Conservation (phyloP, 2,329 filamentous ascomycete species). For the Metarhizium brunneum region DNA sequence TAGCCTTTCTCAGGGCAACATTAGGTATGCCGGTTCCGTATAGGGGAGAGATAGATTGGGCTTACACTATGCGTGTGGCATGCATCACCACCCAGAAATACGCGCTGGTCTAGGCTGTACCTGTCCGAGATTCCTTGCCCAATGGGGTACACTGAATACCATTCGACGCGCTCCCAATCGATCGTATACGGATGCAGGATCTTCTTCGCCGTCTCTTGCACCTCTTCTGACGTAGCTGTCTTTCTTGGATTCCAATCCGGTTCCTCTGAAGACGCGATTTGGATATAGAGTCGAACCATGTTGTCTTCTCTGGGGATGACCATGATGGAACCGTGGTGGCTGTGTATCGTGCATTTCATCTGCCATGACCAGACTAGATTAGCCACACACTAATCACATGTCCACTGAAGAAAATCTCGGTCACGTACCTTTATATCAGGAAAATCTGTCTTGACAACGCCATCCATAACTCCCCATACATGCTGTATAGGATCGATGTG, state of each 20-base stretch:
- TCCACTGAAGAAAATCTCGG: neutral
- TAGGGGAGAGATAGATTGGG: conserved; percentile 4
- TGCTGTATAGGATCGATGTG: conserved; percentile 61
- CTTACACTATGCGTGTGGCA: conserved; percentile 68
- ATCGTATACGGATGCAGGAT: conserved; percentile 60
- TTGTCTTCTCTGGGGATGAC: conserved; percentile 65
- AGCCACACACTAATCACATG: neutral
- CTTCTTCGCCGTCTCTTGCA: conserved; percentile 55
- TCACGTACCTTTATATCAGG: conserved; percentile 60
- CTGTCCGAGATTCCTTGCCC: conserved; percentile 63
- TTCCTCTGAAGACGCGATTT: conserved; percentile 53
- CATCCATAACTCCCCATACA: conserved; percentile 71
- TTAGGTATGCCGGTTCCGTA: neutral
- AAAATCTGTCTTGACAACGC: conserved; percentile 63
- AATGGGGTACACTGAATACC: conserved; percentile 71
- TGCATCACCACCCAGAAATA: conserved; percentile 70
- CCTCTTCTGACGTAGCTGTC: conserved; percentile 52
- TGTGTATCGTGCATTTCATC: conserved; percentile 72
- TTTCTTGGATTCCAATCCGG: conserved; percentile 52
- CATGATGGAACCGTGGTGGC: conserved; percentile 65
- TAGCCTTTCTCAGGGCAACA: neutral
- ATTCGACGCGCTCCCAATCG: conserved; percentile 58
- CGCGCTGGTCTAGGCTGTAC: conserved; percentile 58
- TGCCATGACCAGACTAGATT: conserved; percentile 14
- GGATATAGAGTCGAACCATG: conserved; percentile 62